Evolutionary conservation across 177 flowering plant species (phyloP).

Genomic region (Vitis hybrid): DNA sequence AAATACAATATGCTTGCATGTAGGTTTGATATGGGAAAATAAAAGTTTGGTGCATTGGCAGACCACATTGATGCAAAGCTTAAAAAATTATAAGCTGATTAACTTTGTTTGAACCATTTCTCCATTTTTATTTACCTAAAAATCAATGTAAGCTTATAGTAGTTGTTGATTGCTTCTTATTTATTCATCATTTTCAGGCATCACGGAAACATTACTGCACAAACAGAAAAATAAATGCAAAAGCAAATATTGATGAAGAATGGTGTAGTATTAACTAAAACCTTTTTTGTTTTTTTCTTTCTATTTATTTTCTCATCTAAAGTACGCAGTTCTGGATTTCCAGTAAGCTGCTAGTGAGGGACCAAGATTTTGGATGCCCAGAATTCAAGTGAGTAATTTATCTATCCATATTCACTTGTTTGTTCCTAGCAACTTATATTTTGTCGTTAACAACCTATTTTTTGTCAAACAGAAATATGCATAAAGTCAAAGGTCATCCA

Average conservation of each 20-base stretch:
- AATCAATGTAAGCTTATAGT: constrained; percentile 1
- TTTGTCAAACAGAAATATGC: constrained; percentile 50
- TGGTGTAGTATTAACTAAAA: constrained; percentile 47
- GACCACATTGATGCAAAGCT: too few relatives aligned
- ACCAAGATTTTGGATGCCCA: constrained; percentile 42
- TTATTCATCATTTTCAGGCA: constrained; percentile 47
- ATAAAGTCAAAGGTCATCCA: constrained; percentile 71
- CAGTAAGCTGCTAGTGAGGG: constrained; percentile 77
- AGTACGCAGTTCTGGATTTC: constrained; percentile 16
- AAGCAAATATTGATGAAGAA: constrained; percentile 78
- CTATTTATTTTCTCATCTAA: constrained; percentile 6
- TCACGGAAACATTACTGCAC: constrained; percentile 92
- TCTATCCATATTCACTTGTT: not conserved
- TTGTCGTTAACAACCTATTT: not conserved
- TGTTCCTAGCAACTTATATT: not conserved
- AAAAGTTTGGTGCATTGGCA: too few relatives aligned
- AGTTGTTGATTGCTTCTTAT: constrained; percentile 1
- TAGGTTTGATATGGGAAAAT: too few relatives aligned
- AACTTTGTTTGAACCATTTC: too few relatives aligned
- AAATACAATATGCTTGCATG: too few relatives aligned
- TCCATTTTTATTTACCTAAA: too few relatives aligned
- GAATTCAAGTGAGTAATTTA: constrained; percentile 69
- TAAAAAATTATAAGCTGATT: too few relatives aligned
- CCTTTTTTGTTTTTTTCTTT: constrained; percentile 10
- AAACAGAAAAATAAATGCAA: constrained; percentile 44